These are phyloP conservation scores for Imleria badia DNA, from an alignment of 768 basidiomycete genomes.

Conservation along the genomic window DNA sequence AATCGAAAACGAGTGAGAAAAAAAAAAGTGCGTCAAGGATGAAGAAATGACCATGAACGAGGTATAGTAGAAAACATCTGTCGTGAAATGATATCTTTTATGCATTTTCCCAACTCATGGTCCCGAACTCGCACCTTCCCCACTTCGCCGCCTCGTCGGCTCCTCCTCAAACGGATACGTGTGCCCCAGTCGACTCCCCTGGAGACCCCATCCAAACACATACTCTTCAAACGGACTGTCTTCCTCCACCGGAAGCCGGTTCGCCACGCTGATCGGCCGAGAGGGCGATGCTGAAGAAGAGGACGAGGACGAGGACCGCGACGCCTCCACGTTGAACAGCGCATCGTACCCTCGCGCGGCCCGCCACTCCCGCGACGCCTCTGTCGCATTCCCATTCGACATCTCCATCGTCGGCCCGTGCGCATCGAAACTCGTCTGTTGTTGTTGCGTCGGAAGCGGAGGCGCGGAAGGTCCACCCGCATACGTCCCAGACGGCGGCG, in stretches of 20 bases:
- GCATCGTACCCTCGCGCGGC: conserved; percentile 8
- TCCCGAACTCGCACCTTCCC: conserved; percentile 9
- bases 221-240: conserved; percentile 17
- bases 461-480: background rate
- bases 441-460: background rate
- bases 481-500: conserved; percentile 10
- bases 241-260: conserved; percentile 22
- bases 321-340: conserved; percentile 5
- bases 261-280: conserved; percentile 15
- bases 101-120: background rate
- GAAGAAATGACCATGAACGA: background rate
- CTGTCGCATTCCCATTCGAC: conserved; percentile 3
- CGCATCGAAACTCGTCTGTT: conserved; percentile 3
- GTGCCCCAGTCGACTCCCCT: background rate
- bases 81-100: too few species aligned
- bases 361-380: conserved; percentile 18
- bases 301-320: conserved; percentile 20
- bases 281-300: conserved; percentile 7
- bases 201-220: conserved; percentile 14
- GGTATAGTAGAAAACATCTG: too few species aligned
- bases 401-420: conserved; percentile 4
- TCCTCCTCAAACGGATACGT: conserved; percentile 3
- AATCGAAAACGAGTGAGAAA: background rate
- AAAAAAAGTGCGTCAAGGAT: too few species aligned
- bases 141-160: conserved; percentile 1